Percentiles rank a stretch among this genome's conserved stretches.
Conservation (phyloP, 768 basidiomycete genomes). For the Tephrocybe sp. region DNA sequence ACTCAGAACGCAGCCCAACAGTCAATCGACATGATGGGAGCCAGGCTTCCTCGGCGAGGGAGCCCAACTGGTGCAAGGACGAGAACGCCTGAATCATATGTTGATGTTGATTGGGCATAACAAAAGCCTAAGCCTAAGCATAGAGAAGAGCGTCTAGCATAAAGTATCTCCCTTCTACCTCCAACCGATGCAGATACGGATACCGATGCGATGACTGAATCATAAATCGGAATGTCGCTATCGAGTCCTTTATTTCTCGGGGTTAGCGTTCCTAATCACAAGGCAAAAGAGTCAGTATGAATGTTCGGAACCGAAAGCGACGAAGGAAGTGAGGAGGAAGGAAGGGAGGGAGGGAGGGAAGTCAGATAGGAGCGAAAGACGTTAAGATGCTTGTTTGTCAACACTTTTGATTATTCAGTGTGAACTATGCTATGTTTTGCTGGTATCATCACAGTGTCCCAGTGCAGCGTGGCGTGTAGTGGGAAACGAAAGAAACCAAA, state of each 20-base stretch:
- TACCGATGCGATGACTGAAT: too few relatives aligned
- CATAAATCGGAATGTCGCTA: too few relatives aligned
- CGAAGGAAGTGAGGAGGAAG: slow-evolving; percentile 7
- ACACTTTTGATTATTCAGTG: slow-evolving; percentile 84
- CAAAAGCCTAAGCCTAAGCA: too few relatives aligned
- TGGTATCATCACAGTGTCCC: slow-evolving; percentile 53
- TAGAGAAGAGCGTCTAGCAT: slow-evolving; percentile 12
- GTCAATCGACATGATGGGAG: slow-evolving; percentile 2
- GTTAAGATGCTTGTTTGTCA: slow-evolving; percentile 80
- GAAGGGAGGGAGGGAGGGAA: slow-evolving; percentile 21
- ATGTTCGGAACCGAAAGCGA: neutral
- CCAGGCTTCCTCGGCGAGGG: neutral
- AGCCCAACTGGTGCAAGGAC: slow-evolving; percentile 10
- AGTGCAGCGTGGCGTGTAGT: too few relatives aligned
- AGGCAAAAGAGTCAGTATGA: slow-evolving; percentile 23
- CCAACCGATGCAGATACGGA: too few relatives aligned
- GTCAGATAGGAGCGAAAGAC: slow-evolving; percentile 99
- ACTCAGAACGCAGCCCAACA: too few relatives aligned
- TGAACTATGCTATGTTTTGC: slow-evolving; percentile 87
- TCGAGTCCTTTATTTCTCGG: slow-evolving; percentile 50
- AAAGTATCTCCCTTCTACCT: neutral
- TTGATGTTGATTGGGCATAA: slow-evolving; percentile 19
- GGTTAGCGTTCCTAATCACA: slow-evolving; percentile 55
- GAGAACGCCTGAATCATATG: slow-evolving; percentile 14
- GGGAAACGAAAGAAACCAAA: neutral